phyloP scores from a whole-genome alignment of 176 grass and related monocot species.

The Cymbopogon citratus region DNA sequence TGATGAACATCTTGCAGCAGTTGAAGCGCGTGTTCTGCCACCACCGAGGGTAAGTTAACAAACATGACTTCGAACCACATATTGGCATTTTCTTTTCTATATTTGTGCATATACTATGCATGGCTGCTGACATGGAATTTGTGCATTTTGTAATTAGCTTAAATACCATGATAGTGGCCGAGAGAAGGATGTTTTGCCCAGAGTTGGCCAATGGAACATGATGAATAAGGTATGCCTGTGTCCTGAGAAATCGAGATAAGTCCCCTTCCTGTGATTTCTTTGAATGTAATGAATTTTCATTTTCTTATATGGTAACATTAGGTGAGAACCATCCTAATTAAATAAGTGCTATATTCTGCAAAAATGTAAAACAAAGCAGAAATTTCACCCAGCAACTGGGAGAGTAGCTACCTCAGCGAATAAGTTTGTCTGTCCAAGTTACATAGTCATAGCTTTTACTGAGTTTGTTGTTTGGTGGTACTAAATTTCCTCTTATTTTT shows the following conservation, averaged over 20 bases:
- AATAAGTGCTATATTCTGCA: not conserved
- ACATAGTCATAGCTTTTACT: not conserved
- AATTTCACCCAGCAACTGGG: not conserved
- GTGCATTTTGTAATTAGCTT: conserved; percentile 45
- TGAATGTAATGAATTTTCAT: not conserved
- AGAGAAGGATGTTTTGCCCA: conserved; percentile 88
- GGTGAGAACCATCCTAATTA: not conserved
- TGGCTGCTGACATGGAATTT: not conserved
- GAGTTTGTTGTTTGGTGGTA: not conserved
- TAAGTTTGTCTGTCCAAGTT: not conserved
- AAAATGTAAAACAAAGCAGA: not conserved
- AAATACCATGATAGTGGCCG: conserved; percentile 91
- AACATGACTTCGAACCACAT: not conserved
- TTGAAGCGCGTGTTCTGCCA: conserved; percentile 92
- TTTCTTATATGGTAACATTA: not conserved
- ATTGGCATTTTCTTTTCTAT: not conserved
- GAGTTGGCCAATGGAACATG: conserved; percentile 96
- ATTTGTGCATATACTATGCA: not conserved
- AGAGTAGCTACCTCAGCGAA: not conserved
- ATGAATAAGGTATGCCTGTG: conserved; percentile 78
- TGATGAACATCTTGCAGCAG: conserved; percentile 69
- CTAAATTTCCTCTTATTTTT: not conserved
- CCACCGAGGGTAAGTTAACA: conserved; percentile 59
- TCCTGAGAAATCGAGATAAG: not conserved
- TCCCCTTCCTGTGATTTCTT: not conserved